phyloP scores from a whole-genome alignment of 805 yeast genomes.

The Candida sonorensis region DNA sequence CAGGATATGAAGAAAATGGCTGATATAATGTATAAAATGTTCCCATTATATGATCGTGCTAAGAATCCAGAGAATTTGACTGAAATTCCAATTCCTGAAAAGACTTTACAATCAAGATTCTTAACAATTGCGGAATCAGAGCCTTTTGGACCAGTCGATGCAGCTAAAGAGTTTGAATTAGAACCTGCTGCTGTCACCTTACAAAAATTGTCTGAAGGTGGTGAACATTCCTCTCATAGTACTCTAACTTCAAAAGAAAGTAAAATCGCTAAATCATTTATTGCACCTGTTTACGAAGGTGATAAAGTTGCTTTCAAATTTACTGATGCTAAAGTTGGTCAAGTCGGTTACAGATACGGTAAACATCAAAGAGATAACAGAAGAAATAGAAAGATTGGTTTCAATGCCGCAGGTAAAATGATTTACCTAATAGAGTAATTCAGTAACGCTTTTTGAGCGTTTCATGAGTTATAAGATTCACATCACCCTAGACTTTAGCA shows the following conservation, averaged over 20 bases:
- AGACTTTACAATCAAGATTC: conserved; percentile 75
- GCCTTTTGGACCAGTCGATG: conserved; percentile 94
- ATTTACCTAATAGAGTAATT: conserved; percentile 23
- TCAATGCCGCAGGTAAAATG: conserved; percentile 59
- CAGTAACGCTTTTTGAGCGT: no score
- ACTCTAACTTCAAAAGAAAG: conserved; percentile 15
- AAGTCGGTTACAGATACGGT: conserved; percentile 90
- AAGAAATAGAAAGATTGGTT: conserved; percentile 72
- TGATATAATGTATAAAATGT: conserved; percentile 63
- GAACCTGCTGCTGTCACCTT: conserved; percentile 85
- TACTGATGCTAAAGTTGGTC: conserved; percentile 70
- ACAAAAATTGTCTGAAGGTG: conserved; percentile 56
- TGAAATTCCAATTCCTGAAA: conserved; percentile 89
- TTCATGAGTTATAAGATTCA: no score
- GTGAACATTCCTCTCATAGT: conserved; percentile 39
- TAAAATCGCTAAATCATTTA: conserved; percentile 29
- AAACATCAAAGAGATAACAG: conserved; percentile 83
- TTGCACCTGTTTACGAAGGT: conserved; percentile 58
- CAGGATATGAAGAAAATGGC: conserved; percentile 56
- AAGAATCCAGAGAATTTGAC: conserved; percentile 66
- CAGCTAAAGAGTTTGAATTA: conserved; percentile 74
- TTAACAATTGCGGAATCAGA: conserved; percentile 88
- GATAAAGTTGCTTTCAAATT: conserved; percentile 72
- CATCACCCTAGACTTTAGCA: background rate
- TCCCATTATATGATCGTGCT: conserved; percentile 59